These are phyloP conservation scores for Magnaporthiopsis incrustans DNA, from an alignment of 2,329 filamentous ascomycete species.

Conservation along the genomic window DNA sequence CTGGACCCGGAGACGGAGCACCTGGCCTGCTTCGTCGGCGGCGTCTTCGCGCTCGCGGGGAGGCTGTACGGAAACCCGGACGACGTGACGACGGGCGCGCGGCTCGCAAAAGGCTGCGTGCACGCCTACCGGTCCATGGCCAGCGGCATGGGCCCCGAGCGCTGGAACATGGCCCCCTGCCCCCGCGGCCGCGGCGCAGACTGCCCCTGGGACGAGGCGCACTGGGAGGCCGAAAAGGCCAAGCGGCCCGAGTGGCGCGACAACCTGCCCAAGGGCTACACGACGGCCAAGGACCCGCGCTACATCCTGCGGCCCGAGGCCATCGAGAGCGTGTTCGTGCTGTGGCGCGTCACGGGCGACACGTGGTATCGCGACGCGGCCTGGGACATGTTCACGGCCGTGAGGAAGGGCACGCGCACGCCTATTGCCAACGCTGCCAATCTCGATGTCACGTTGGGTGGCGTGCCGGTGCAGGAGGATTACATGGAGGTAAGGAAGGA, in stretches of 20 bases:
- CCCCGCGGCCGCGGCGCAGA: constrained; percentile 10
- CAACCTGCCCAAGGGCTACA: background rate
- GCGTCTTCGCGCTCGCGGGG: constrained; percentile 61
- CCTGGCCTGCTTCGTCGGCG: constrained; percentile 62
- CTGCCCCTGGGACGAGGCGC: constrained; percentile 1
- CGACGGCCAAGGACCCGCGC: constrained; percentile 21
- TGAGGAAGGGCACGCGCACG: constrained; percentile 49
- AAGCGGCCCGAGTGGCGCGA: background rate
- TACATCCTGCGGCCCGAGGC: constrained; percentile 63
- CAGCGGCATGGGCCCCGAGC: constrained; percentile 54
- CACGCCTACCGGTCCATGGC: constrained; percentile 51
- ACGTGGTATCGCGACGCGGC: constrained; percentile 65
- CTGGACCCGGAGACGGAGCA: constrained; percentile 39
- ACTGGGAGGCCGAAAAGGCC: background rate
- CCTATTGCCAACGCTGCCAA: constrained; percentile 14
- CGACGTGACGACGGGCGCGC: constrained; percentile 47
- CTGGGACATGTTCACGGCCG: constrained; percentile 70
- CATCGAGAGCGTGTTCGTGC: constrained; percentile 66
- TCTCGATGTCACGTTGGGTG: constrained; percentile 28
- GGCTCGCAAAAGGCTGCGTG: constrained; percentile 53
- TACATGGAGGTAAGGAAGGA: constrained; percentile 13
- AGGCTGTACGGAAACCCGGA: constrained; percentile 46
- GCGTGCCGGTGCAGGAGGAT: constrained; percentile 32
- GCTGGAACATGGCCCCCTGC: constrained; percentile 37
- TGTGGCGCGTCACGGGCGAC: constrained; percentile 71